These are phyloP conservation scores for Sugiyamaella valdiviana DNA, from an alignment of 805 yeast genomes.

Conservation along the genomic window DNA sequence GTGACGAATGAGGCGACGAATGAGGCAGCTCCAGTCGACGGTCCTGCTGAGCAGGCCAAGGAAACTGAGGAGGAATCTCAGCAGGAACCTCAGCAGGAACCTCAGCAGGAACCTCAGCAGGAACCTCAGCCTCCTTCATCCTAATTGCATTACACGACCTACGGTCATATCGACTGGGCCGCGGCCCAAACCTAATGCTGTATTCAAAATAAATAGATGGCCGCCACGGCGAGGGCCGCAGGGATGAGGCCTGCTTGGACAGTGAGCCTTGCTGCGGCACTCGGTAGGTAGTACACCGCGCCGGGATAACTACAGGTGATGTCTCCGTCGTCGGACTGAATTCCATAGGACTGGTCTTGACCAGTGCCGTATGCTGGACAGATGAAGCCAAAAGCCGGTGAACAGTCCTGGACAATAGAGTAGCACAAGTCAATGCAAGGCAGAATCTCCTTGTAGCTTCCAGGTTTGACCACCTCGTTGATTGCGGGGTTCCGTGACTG, in stretches of 20 bases:
- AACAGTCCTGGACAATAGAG: slow-evolving; percentile 76
- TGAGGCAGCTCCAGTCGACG: no score
- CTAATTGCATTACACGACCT: no score
- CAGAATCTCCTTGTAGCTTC: slow-evolving; percentile 65
- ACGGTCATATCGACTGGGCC: no score
- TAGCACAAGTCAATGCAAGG: slow-evolving; percentile 85
- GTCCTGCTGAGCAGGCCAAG: background rate
- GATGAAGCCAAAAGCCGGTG: slow-evolving; percentile 61
- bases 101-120: no score
- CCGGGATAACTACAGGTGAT: slow-evolving; percentile 35
- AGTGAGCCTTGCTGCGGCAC: slow-evolving; percentile 1
- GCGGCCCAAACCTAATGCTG: no score
- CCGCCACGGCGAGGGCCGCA: background rate
- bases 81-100: no score
- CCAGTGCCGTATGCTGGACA: slow-evolving; percentile 50
- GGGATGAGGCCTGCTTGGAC: background rate
- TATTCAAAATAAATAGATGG: background rate
- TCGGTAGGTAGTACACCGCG: slow-evolving; percentile 26
- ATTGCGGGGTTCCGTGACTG: slow-evolving; percentile 58
- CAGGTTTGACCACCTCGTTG: slow-evolving; percentile 48
- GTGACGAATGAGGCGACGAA: background rate
- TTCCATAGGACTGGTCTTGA: slow-evolving; percentile 27
- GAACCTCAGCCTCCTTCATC: no score
- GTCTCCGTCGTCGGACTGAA: slow-evolving; percentile 27
- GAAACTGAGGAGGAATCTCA: background rate